Percentiles rank a stretch among this genome's conserved stretches.
Conservation (phyloP, 257 asterid genomes). For the Fraxinus anomala region DNA sequence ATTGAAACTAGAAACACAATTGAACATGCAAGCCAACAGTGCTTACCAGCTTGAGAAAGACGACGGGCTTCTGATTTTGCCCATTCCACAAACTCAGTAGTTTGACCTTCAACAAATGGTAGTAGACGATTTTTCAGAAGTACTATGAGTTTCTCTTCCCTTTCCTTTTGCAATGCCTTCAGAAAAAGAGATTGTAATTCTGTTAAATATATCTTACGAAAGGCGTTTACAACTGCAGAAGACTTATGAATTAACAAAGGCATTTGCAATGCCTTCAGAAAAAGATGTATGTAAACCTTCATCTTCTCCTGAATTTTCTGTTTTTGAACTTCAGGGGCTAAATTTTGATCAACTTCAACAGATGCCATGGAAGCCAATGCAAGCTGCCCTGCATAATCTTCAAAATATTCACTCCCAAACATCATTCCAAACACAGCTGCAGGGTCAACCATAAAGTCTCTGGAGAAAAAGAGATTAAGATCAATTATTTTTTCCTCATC, state of each 20-base stretch:
- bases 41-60: constrained; percentile 72
- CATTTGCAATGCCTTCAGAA: constrained; percentile 61
- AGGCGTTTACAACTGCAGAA: too few relatives aligned
- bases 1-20: neutral
- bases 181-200: constrained; percentile 22
- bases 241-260: too few relatives aligned
- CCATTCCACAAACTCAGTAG: constrained; percentile 57
- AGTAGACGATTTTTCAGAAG: constrained; percentile 62
- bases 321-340: constrained; percentile 57
- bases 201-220: too few relatives aligned
- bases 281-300: constrained; percentile 47
- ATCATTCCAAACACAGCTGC: constrained; percentile 81
- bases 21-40: neutral
- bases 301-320: constrained; percentile 68
- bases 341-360: constrained; percentile 54
- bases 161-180: constrained; percentile 73
- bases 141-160: constrained; percentile 65
- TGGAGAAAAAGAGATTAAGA: constrained; percentile 30
- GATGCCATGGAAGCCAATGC: constrained; percentile 64
- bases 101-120: constrained; percentile 63
- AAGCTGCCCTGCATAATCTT: constrained; percentile 79
- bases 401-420: constrained; percentile 72
- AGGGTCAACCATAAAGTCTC: constrained; percentile 77
- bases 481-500: neutral
- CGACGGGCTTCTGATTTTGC: constrained; percentile 63